A percentile compares a stretch with the other conserved stretches of the same genome.
phyloP scores from a whole-genome alignment of 2,329 filamentous ascomycete species.

The Diaporthe batatas region DNA sequence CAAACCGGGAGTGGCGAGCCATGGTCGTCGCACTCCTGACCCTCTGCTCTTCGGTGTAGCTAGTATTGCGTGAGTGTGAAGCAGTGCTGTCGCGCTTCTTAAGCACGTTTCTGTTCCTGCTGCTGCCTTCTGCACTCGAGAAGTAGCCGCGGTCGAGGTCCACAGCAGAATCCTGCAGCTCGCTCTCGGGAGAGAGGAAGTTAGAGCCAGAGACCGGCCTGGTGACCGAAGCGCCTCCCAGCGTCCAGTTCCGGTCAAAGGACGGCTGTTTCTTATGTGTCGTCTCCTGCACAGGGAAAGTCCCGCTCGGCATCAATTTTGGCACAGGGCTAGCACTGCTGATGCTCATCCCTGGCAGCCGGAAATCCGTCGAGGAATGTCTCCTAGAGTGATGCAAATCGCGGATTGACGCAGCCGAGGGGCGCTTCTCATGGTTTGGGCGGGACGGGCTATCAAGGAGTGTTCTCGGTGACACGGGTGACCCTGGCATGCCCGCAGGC shows the following conservation, averaged over 20 bases:
- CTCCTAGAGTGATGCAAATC: constrained; percentile 87
- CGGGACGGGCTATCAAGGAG: constrained; percentile 62
- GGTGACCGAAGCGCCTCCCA: constrained; percentile 62
- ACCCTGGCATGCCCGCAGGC: constrained; percentile 54
- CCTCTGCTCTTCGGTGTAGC: constrained; percentile 81
- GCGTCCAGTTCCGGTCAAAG: constrained; percentile 78
- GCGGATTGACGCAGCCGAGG: constrained; percentile 85
- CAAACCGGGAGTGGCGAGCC: constrained; percentile 81
- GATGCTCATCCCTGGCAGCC: constrained; percentile 56
- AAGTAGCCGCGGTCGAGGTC: constrained; percentile 93
- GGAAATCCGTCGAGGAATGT: constrained; percentile 84
- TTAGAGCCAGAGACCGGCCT: constrained; percentile 48
- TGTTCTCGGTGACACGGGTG: constrained; percentile 54
- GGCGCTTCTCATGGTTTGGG: constrained; percentile 67
- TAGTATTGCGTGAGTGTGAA: constrained; percentile 78
- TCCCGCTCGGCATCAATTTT: constrained; percentile 59
- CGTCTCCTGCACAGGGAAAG: constrained; percentile 56
- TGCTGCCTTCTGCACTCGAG: constrained; percentile 87
- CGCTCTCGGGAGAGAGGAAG: constrained; percentile 63
- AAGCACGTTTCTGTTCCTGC: constrained; percentile 80
- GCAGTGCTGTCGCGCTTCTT: constrained; percentile 78
- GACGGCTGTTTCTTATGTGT: constrained; percentile 75
- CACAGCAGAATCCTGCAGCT: constrained; percentile 61
- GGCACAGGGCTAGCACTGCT: constrained; percentile 52
- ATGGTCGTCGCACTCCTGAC: constrained; percentile 74